A percentile compares a stretch with the other conserved stretches of the same genome.
phyloP scores from a whole-genome alignment of 2,329 filamentous ascomycete genomes.

The Camillea tinctor region DNA sequence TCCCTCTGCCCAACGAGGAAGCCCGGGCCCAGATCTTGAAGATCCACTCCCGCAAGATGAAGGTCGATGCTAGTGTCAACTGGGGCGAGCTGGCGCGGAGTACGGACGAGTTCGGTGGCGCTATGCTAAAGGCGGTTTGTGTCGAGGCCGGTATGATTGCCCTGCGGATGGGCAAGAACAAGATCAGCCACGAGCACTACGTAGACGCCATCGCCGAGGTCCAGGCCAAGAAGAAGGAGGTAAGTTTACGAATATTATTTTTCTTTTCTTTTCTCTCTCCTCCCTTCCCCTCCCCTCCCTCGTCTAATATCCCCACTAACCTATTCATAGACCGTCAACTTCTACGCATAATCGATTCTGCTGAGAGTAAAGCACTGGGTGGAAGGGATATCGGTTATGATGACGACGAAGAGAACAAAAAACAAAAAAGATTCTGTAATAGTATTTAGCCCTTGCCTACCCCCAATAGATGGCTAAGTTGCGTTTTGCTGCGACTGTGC shows the following conservation, averaged over 20 bases:
- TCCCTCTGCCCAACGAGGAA: conserved; percentile 96
- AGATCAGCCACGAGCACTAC: conserved; percentile 97
- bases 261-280: too few relatives aligned
- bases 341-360: conserved; percentile 36
- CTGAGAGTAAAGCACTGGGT: conserved; percentile 8
- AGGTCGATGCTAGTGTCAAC: conserved; percentile 87
- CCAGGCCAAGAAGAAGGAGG: conserved; percentile 92
- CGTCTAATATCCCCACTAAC: conserved; percentile 24
- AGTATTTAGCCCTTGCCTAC: conserved; percentile 17
- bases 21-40: conserved; percentile 94
- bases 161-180: conserved; percentile 87
- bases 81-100: conserved; percentile 94
- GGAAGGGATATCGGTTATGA: conserved; percentile 18
- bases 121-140: conserved; percentile 96
- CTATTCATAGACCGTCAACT: conserved; percentile 50
- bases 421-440: conserved; percentile 16
- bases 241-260: conserved; percentile 40
- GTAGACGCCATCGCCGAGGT: conserved; percentile 98
- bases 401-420: conserved; percentile 17
- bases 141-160: conserved; percentile 99
- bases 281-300: neutral
- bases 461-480: conserved; percentile 3
- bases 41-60: conserved; percentile 99
- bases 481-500: neutral
- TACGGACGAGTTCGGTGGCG: conserved; percentile 97